Base-by-base conservation (phyloP, 1,139 yeast genomes). In the Entelexis sorbosivorans region DNA sequence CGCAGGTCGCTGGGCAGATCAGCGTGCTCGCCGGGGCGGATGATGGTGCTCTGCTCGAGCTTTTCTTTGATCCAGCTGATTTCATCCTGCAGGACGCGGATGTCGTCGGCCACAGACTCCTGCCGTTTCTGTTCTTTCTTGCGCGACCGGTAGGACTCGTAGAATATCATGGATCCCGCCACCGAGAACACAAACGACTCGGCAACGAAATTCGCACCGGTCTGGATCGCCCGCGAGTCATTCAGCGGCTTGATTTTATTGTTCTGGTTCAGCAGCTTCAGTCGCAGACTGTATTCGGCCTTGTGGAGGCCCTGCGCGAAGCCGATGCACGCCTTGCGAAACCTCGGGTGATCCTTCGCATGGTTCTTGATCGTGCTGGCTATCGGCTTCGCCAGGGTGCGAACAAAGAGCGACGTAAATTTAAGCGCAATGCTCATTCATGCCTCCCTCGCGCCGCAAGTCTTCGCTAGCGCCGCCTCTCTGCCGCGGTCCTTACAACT, bases 321-420 rank as follows among this genome's bases (percentile, higher is more conserved):
- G 20, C 66, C 63, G 20, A 86, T 81, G 62, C 95, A 87, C 1
- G 75, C 60, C 29, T 68, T 69, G 51, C 80, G 74, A 65, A 87
- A 85, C 8, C 68, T 56, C 14, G 81, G 83, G 62, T 83, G 88
- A 52, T 83, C 82, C 60, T 80, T 79, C 19, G 95, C 93, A 61
- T 83, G 89, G 16, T 78, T 72, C 64, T 84, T 86, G 56, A 87
- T 72, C 7, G 78, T 72, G 54, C 74, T 78, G 13, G 94, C 89
- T 46, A 87, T 75, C 1, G 96, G 96, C 63, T 85, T 84, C 38
- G 95, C 82, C 40, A 86, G 71, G 32, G 94, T 87, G 57, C 93
- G 69, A 16, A 86, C 78, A 54, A 85, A 71, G 54, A 87, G 72
- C 38, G 93, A 77, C 13, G 91, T 79, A 60, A 87, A 69, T 64